phyloP scores from a whole-genome alignment of 2,329 filamentous ascomycete genomes.

The Cladosporium sp. region DNA sequence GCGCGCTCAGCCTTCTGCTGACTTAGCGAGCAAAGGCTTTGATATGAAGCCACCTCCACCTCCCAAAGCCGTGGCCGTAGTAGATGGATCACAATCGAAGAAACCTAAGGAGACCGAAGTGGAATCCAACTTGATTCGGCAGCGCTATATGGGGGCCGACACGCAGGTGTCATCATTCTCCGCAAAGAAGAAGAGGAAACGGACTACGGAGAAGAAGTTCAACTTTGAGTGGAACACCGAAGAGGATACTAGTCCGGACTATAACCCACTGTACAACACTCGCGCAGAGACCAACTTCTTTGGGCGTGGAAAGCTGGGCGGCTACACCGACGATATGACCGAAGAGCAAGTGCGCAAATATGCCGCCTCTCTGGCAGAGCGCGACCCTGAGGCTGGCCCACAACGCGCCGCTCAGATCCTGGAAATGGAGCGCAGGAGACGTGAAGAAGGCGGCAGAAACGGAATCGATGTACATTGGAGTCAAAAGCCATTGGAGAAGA shows the following conservation, averaged over 20 bases:
- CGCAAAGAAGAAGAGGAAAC: conserved; percentile 89
- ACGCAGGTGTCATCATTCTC: conserved; percentile 84
- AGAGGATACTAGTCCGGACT: conserved; percentile 82
- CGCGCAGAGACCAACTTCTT: conserved; percentile 64
- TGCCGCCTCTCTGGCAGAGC: conserved; percentile 65
- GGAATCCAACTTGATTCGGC: conserved; percentile 68
- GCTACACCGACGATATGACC: conserved; percentile 56
- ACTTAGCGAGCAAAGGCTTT: conserved; percentile 40
- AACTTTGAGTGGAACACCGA: conserved; percentile 97
- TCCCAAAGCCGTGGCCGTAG: conserved; percentile 36
- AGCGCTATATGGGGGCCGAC: conserved; percentile 87
- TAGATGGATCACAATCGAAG: conserved; percentile 27
- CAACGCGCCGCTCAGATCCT: conserved; percentile 74
- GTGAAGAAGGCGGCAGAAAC: conserved; percentile 66
- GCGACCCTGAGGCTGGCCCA: conserved; percentile 70
- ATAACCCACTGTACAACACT: conserved; percentile 74
- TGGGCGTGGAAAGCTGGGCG: conserved; percentile 62
- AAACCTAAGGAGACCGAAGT: conserved; percentile 53
- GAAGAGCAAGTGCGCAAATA: conserved; percentile 51
- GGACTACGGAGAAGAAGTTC: conserved; percentile 94
- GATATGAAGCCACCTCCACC: conserved; percentile 51
- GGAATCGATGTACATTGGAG: conserved; percentile 91
- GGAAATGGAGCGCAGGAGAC: conserved; percentile 75
- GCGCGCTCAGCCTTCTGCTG: conserved; percentile 30
- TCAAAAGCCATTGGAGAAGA: conserved; percentile 84